phyloP scores from a whole-genome alignment of 176 grass and related monocot genomes.

The Pontederia crassipes region DNA sequence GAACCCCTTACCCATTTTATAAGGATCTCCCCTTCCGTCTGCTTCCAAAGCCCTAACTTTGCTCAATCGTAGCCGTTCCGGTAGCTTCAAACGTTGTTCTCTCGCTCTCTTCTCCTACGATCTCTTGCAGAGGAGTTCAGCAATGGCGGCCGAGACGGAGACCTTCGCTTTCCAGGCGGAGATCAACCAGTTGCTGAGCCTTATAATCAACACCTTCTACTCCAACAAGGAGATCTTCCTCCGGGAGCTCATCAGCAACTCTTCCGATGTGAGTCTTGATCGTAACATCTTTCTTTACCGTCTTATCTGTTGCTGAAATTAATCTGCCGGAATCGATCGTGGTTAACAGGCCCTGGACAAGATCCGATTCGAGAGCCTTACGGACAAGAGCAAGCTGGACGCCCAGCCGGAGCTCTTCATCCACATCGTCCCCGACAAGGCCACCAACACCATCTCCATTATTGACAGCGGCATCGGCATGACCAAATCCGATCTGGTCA shows the following conservation, averaged over 20 bases:
- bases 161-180: not conserved
- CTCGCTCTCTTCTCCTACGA: not conserved
- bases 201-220: no score
- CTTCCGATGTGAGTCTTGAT: constrained; percentile 1
- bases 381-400: constrained; percentile 18
- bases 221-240: not conserved
- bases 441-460: constrained; percentile 4
- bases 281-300: not conserved
- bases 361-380: constrained; percentile 17
- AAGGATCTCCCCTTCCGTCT: no score
- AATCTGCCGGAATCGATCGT: not conserved
- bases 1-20: no score
- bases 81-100: no score
- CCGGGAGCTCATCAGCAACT: constrained; percentile 4
- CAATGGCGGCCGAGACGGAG: not conserved
- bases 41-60: no score
- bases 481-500: no score
- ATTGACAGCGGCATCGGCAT: constrained; percentile 7
- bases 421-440: constrained; percentile 12
- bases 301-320: not conserved
- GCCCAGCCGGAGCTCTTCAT: constrained; percentile 14
- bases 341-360: constrained; percentile 1
- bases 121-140: not conserved
- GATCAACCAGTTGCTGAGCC: no score
- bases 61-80: no score